Evolutionary conservation across 108 stramenopile genomes (phyloP).

Genomic region (Pseudonitzschia multiseries): DNA sequence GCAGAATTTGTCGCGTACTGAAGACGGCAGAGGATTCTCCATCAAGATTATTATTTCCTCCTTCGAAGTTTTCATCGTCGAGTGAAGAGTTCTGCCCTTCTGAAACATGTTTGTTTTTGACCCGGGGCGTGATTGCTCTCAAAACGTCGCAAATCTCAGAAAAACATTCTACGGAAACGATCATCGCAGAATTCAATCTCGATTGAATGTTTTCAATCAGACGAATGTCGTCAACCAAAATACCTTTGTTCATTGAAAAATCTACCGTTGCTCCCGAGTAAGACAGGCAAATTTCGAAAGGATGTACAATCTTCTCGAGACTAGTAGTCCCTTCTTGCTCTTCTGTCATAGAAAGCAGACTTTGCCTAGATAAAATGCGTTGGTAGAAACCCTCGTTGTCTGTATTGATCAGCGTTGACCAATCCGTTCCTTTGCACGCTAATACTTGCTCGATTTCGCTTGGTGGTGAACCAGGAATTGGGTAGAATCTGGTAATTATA

Average conservation of each 20-base stretch:
- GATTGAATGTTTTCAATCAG: slow-evolving; percentile 23
- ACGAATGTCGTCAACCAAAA: slow-evolving; percentile 40
- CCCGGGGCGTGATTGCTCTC: not conserved
- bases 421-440: slow-evolving; percentile 37
- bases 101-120: not conserved
- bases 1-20: slow-evolving; percentile 11
- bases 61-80: not conserved
- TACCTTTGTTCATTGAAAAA: slow-evolving; percentile 35
- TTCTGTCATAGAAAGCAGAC: slow-evolving; percentile 27
- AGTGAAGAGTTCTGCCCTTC: not conserved
- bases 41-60: not conserved
- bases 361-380: slow-evolving; percentile 29
- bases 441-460: slow-evolving; percentile 32
- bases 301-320: slow-evolving; percentile 27
- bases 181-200: slow-evolving; percentile 7
- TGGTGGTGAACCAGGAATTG: slow-evolving; percentile 4
- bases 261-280: slow-evolving; percentile 30
- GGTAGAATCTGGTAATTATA: slow-evolving; percentile 26
- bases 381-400: slow-evolving; percentile 36
- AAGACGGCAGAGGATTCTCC: not conserved
- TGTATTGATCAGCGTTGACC: slow-evolving; percentile 44
- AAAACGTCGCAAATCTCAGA: slow-evolving; percentile 9
- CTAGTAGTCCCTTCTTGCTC: not conserved
- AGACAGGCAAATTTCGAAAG: slow-evolving; percentile 21
- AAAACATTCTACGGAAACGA: slow-evolving; percentile 5